Percentiles rank a stretch among this genome's conserved stretches.
Conservation (phyloP, 768 basidiomycete species). For the Exidia glandulosa region DNA sequence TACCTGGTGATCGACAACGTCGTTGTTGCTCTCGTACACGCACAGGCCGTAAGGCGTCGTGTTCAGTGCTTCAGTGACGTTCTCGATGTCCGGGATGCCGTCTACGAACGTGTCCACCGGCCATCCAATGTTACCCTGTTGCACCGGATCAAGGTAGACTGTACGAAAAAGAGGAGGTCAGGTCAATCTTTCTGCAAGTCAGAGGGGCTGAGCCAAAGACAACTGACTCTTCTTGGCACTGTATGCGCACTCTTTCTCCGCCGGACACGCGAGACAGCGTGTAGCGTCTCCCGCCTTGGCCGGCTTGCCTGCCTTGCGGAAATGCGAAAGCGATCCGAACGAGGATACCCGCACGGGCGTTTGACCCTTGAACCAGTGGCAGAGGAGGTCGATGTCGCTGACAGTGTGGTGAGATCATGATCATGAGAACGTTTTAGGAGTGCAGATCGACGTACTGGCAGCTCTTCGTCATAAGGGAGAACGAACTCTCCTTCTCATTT, state of each 20-base stretch:
- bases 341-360: slow-evolving; percentile 63
- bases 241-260: slow-evolving; percentile 67
- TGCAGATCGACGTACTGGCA: slow-evolving; percentile 55
- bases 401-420: neutral
- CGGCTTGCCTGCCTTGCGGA: slow-evolving; percentile 65
- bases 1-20: slow-evolving; percentile 81
- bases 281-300: slow-evolving; percentile 50
- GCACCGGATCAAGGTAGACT: slow-evolving; percentile 79
- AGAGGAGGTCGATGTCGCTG: slow-evolving; percentile 80
- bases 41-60: slow-evolving; percentile 68
- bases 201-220: slow-evolving; percentile 10
- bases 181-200: neutral
- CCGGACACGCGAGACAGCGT: slow-evolving; percentile 67
- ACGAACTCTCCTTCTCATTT: slow-evolving; percentile 56
- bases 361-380: slow-evolving; percentile 62
- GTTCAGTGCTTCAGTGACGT: slow-evolving; percentile 59
- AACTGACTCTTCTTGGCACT: slow-evolving; percentile 79
- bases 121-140: slow-evolving; percentile 43
- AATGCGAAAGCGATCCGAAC: slow-evolving; percentile 79
- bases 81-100: slow-evolving; percentile 79
- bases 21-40: slow-evolving; percentile 76
- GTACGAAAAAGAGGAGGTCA: slow-evolving; percentile 2
- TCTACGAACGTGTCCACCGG: slow-evolving; percentile 62
- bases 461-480: slow-evolving; percentile 80
- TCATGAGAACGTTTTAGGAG: neutral